These are phyloP conservation scores for Kluyveromyces lactis DNA, from an alignment of 805 yeast genomes.

Conservation along the genomic window DNA sequence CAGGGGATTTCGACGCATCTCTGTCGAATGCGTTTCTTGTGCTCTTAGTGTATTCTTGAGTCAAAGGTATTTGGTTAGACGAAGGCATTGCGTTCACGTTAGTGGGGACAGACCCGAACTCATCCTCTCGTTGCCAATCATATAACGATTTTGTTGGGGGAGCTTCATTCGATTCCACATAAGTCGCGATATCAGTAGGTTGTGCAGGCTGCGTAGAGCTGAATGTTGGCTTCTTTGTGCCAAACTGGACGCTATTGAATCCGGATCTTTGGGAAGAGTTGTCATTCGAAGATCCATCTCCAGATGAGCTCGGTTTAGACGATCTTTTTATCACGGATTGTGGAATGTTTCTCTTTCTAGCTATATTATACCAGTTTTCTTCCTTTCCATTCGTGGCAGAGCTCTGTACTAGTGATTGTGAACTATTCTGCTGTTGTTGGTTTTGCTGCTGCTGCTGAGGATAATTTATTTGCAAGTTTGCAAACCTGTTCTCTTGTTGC, in stretches of 20 bases:
- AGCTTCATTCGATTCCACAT: constrained; percentile 32
- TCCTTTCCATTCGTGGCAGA: constrained; percentile 26
- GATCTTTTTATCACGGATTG: constrained; percentile 38
- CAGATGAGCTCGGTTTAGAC: constrained; percentile 14
- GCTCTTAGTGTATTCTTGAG: not conserved
- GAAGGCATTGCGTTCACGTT: not conserved
- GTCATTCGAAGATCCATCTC: constrained; percentile 13
- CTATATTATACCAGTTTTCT: constrained; percentile 34
- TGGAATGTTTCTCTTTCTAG: constrained; percentile 42
- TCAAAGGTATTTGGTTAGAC: not conserved
- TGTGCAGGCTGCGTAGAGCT: constrained; percentile 2
- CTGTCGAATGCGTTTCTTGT: constrained; percentile 8
- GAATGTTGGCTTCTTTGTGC: constrained; percentile 24
- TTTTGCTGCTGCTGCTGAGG: constrained; percentile 19
- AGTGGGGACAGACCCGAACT: constrained; percentile 12
- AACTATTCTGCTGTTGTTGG: constrained; percentile 22
- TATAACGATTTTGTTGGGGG: constrained; percentile 35
- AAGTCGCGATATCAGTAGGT: constrained; percentile 8
- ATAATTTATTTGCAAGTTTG: constrained; percentile 16
- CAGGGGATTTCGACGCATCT: constrained; percentile 5
- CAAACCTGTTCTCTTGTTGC: constrained; percentile 13
- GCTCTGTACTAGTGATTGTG: constrained; percentile 4
- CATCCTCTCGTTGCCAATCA: constrained; percentile 36
- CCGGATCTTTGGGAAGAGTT: constrained; percentile 24
- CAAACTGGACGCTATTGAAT: constrained; percentile 33